A percentile compares a stretch with the other conserved stretches of the same genome.
These are phyloP conservation scores for Lophium mytilinum DNA, from an alignment of 495 filamentous ascomycete genomes.

Conservation along the genomic window DNA sequence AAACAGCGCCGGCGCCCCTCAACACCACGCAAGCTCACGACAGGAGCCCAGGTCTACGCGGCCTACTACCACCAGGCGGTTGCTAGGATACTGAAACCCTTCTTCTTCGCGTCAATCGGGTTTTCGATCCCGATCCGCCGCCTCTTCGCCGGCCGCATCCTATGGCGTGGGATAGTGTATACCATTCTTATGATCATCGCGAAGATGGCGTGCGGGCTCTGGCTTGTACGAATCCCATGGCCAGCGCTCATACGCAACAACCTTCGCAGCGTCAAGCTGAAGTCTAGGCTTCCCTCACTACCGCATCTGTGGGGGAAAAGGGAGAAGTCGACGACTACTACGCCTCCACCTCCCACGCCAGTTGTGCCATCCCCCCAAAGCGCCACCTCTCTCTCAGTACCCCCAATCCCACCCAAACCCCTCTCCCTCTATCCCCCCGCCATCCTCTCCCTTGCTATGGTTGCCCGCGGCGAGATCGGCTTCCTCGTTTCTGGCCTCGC, in stretches of 20 bases:
- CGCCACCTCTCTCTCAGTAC: not conserved
- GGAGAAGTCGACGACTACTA: not conserved
- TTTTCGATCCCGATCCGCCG: slow-evolving; percentile 68
- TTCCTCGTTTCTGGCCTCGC: slow-evolving; percentile 68
- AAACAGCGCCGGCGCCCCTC: too few relatives aligned
- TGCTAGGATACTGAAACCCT: slow-evolving; percentile 52
- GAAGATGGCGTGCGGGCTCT: slow-evolving; percentile 57
- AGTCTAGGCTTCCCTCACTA: slow-evolving; percentile 4
- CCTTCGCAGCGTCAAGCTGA: not conserved
- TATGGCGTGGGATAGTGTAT: slow-evolving; percentile 71
- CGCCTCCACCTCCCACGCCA: not conserved
- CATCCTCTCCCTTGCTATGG: slow-evolving; percentile 58
- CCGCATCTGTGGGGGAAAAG: slow-evolving; percentile 22
- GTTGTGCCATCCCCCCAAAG: not conserved
- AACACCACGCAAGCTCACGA: not conserved
- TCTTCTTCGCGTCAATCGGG: slow-evolving; percentile 77
- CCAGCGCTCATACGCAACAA: not conserved
- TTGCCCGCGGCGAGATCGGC: slow-evolving; percentile 70
- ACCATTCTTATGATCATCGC: slow-evolving; percentile 58
- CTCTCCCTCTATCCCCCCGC: slow-evolving; percentile 52
- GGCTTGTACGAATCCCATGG: slow-evolving; percentile 47
- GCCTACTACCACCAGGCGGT: slow-evolving; percentile 47
- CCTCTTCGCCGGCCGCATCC: slow-evolving; percentile 53
- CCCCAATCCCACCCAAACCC: slow-evolving; percentile 33
- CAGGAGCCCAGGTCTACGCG: slow-evolving; percentile 43